A percentile compares a stretch with the other conserved stretches of the same genome.
These are phyloP conservation scores for Lodderomyces pseudojiufengensis DNA, from an alignment of 1,139 yeast species.

Conservation along the genomic window DNA sequence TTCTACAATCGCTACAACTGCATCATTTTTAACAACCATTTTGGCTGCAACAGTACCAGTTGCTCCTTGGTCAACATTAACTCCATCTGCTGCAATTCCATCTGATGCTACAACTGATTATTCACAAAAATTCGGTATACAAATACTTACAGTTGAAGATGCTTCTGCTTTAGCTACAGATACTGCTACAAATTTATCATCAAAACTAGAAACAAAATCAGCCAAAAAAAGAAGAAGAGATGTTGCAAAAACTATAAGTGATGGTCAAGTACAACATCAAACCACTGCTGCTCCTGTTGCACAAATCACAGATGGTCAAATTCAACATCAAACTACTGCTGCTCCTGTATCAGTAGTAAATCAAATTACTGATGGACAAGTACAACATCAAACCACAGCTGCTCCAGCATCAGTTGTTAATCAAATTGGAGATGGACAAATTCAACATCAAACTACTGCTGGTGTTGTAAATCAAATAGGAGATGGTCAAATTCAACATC, in stretches of 20 bases:
- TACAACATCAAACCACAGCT: conserved; percentile 32
- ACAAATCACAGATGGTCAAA: conserved; percentile 6
- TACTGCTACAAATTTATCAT: conserved; percentile 19
- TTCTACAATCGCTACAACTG: conserved; percentile 18
- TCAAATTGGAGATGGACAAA: conserved; percentile 41
- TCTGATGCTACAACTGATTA: conserved; percentile 62
- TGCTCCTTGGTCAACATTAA: conserved; percentile 71
- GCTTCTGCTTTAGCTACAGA: conserved; percentile 16
- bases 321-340: conserved; percentile 25
- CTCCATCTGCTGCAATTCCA: conserved; percentile 53
- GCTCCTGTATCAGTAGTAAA: conserved; percentile 31
- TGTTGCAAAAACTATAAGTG: conserved; percentile 21
- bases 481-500: conserved; percentile 37
- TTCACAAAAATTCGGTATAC: conserved; percentile 64
- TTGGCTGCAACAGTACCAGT: conserved; percentile 66
- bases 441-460: conserved; percentile 33
- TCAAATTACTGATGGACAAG: conserved; percentile 46
- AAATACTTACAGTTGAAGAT: conserved; percentile 48
- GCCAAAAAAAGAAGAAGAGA: conserved; percentile 32
- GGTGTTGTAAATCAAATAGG: conserved; percentile 30
- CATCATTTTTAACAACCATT: conserved; percentile 24
- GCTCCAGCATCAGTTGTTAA: conserved; percentile 23
- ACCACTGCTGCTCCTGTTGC: too few species aligned
- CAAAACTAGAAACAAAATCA: conserved; percentile 12
- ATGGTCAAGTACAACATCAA: too few species aligned